Evolutionary conservation across 2,329 filamentous ascomycete genomes (phyloP).

Genomic region (Oidium heveae): DNA sequence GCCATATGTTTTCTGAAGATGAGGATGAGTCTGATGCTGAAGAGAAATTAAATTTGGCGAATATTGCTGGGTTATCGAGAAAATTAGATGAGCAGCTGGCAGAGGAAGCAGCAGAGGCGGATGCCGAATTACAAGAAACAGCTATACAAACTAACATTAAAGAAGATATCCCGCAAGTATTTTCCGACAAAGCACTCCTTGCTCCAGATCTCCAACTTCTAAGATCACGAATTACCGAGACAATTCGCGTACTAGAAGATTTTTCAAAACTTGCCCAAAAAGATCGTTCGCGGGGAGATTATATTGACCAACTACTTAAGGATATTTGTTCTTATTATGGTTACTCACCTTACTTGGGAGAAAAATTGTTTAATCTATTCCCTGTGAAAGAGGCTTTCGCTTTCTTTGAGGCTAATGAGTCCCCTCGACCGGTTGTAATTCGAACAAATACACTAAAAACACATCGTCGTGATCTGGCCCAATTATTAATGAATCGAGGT

Average conservation of each 20-base stretch:
- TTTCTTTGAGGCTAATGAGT: conserved; percentile 98
- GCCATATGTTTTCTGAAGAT: conserved; percentile 82
- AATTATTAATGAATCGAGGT: conserved; percentile 82
- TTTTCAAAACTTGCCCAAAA: conserved; percentile 61
- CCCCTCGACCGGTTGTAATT: conserved; percentile 76
- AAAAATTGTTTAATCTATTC: conserved; percentile 87
- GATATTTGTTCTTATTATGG: conserved; percentile 95
- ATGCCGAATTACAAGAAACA: conserved; percentile 63
- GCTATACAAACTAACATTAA: conserved; percentile 86
- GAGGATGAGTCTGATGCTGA: conserved; percentile 72
- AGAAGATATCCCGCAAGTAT: conserved; percentile 42
- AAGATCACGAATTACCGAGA: conserved; percentile 73
- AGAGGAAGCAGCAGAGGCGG: conserved; percentile 56
- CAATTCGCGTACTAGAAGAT: conserved; percentile 72
- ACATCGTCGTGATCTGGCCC: conserved; percentile 55
- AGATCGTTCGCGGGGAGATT: conserved; percentile 63
- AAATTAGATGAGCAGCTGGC: conserved; percentile 59
- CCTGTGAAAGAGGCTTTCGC: conserved; percentile 82
- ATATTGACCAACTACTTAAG: conserved; percentile 62
- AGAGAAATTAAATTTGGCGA: conserved; percentile 79
- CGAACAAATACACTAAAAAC: conserved; percentile 83
- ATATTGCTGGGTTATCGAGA: conserved; percentile 74
- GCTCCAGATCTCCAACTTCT: conserved; percentile 79
- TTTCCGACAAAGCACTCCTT: conserved; percentile 37
- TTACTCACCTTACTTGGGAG: conserved; percentile 81